Evolutionary conservation across 192 early-diverging fungal genomes (phyloP), one percentile per base, ranked within the genome.

Genomic region (Coemansia sp.): DNA sequence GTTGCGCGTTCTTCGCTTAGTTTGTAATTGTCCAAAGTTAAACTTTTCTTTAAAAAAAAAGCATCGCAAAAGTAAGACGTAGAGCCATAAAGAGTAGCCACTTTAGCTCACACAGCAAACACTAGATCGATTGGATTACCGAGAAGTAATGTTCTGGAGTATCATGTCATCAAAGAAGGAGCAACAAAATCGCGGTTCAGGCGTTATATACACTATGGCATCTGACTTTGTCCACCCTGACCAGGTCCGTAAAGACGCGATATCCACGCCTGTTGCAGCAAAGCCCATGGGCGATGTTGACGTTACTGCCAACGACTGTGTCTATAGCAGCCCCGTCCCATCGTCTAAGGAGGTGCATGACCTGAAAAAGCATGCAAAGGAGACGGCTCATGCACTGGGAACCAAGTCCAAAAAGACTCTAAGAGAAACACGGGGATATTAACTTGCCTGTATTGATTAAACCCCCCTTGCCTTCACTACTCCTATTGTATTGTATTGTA

Each of bases 141-240:
- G 12, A 3, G 12, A 16, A 44, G 12, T 9, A 9, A 44, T 44
- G 14, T 14, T 16, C 3, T 44, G 38, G 14, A 44, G 14, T 44
- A 44, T 2, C 38, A 44, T 44, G 38, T 44, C 38, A 16, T 44
- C 38, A 44, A 44, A 44, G 38, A 44, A 44, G 14, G 14, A 44
- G 14, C 38, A 44, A 24, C 23, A 55, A 54, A 28, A 41, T 54
- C 53, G 12, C 25, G 60, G 67, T 28, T 51, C 54, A 1, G 76
- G 76, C 8, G 41, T 70, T 50, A 67, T 79, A n/a, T 79, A 67
- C 28, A 70, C 66, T 2, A 50, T 62, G 47, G 67, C 76, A 0
- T 79, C 76, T 0, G 76, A 73, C 61, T 79, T 79, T 70, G 64
- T 79, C 10, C 70, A 69, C 24, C 70, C 69, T 3, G 34, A 44